These are phyloP conservation scores for Euphorbia peplus DNA, from an alignment of 345 rosid species.

Conservation along the genomic window DNA sequence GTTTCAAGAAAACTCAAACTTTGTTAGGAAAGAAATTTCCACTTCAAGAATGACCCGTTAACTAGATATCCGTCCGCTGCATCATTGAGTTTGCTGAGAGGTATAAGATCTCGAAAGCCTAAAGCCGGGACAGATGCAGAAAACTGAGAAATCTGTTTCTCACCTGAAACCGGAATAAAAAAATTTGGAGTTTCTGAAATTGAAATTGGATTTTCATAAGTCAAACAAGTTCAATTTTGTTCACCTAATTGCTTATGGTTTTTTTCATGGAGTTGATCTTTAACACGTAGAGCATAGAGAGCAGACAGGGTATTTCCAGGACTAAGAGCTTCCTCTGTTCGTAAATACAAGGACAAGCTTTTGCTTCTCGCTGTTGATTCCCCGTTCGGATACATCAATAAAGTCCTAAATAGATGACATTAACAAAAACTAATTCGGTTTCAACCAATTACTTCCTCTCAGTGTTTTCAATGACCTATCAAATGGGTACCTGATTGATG, in stretches of 20 bases:
- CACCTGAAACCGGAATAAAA: neutral
- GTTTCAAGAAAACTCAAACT: neutral
- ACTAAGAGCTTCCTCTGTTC: no score
- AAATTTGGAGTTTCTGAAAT: neutral
- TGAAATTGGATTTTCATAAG: neutral
- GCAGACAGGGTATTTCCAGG: neutral
- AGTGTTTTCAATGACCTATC: neutral
- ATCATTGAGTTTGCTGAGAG: neutral
- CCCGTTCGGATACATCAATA: no score
- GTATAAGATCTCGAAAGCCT: neutral
- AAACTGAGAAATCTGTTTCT: neutral
- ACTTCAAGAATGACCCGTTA: neutral
- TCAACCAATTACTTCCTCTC: constrained; percentile 1
- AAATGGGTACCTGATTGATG: constrained; percentile 11
- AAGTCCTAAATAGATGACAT: no score
- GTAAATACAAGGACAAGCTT: no score
- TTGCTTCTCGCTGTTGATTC: no score
- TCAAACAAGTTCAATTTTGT: neutral
- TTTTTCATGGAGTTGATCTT: neutral
- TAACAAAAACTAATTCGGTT: neutral
- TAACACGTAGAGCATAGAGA: neutral
- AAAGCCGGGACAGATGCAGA: neutral
- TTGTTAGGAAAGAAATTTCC: neutral
- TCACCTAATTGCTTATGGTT: neutral
- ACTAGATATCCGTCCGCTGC: neutral